Evolutionary conservation across 768 basidiomycete species (phyloP).

Genomic region (Austroboletus eburneus): DNA sequence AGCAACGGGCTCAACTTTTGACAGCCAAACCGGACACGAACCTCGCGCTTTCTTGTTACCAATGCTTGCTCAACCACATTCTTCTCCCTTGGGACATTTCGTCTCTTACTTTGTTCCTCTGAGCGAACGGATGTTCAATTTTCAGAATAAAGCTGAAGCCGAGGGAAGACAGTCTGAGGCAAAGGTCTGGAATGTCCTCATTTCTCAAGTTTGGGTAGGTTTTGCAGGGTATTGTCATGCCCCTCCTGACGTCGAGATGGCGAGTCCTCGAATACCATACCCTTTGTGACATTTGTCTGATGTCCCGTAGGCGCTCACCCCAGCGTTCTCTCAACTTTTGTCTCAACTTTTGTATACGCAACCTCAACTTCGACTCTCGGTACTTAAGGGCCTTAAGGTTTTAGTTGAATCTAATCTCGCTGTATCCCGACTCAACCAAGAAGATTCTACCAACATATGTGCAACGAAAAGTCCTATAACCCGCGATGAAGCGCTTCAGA

Average conservation of each 20-base stretch:
- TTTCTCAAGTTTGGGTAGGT: constrained; percentile 91
- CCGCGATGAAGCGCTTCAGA: constrained; percentile 55
- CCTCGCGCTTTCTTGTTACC: constrained; percentile 92
- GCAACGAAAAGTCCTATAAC: constrained; percentile 37
- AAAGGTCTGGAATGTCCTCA: constrained; percentile 93
- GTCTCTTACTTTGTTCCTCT: constrained; percentile 88
- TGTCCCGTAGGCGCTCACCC: constrained; percentile 56
- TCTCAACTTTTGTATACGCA: constrained; percentile 93
- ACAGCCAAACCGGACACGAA: constrained; percentile 66
- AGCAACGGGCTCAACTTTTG: constrained; percentile 5
- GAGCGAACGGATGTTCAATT: constrained; percentile 88
- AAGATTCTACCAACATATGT: constrained; percentile 27
- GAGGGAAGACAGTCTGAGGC: constrained; percentile 76
- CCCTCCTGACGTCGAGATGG: constrained; percentile 69
- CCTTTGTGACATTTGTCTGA: constrained; percentile 1
- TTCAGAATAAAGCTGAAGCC: constrained; percentile 75
- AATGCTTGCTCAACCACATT: constrained; percentile 74
- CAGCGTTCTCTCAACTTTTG: constrained; percentile 81
- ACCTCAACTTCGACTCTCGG: constrained; percentile 72
- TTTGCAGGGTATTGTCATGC: constrained; percentile 88
- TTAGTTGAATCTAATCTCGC: constrained; percentile 78
- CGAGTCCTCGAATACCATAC: constrained; percentile 25
- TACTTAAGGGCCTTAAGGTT: constrained; percentile 76
- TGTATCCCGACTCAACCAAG: constrained; percentile 36
- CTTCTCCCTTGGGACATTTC: constrained; percentile 82